These are phyloP conservation scores for Melastoma malabathricum DNA, from an alignment of 345 rosid species.

Conservation along the genomic window DNA sequence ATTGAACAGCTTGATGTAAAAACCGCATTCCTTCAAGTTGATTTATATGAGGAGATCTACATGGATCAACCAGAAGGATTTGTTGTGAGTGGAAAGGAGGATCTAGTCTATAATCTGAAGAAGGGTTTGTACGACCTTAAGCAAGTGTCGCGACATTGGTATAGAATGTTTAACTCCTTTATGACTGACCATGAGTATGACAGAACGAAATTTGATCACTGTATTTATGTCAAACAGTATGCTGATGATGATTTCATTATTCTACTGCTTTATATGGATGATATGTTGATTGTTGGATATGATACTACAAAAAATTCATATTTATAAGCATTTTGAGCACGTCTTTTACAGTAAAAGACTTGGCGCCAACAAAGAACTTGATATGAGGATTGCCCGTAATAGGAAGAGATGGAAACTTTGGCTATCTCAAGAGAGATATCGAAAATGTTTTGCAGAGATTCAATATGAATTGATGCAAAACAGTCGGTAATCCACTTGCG, in stretches of 20 bases:
- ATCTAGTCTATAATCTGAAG: not conserved
- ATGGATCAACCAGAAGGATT: no score
- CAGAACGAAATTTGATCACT: not conserved
- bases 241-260: constrained; percentile 3
- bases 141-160: not conserved
- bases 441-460: not conserved
- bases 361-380: not conserved
- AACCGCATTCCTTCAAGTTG: no score
- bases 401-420: not conserved
- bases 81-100: no score
- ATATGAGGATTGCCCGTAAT: not conserved
- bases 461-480: not conserved
- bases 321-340: no score
- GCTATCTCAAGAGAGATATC: constrained; percentile 4
- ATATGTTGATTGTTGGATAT: constrained; percentile 3
- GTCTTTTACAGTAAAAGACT: not conserved
- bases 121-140: not conserved
- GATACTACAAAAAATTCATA: not conserved
- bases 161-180: constrained; percentile 1
- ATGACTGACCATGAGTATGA: not conserved
- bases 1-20: not conserved
- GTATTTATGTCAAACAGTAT: not conserved
- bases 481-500: not conserved
- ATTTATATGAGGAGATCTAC: no score
- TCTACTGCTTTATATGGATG: not conserved